Evolutionary conservation across 2,329 filamentous ascomycete species (phyloP).

Genomic region (Trichoderma polysporum): DNA sequence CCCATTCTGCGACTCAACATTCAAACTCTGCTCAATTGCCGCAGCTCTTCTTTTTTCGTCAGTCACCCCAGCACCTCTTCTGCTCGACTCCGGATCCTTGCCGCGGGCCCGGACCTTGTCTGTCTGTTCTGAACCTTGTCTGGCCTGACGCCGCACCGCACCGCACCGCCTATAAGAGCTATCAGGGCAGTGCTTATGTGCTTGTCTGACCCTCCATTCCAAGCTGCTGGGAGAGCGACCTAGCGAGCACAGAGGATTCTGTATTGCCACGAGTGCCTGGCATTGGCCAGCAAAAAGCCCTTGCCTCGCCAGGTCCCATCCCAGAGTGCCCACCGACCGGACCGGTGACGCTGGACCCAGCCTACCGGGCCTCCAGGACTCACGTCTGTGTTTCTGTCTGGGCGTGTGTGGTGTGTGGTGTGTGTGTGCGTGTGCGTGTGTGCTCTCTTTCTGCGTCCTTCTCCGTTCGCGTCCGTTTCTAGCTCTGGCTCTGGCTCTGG

Average conservation of each 20-base stretch:
- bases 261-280: background rate
- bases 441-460: background rate
- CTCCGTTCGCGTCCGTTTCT: background rate
- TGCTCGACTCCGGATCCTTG: background rate
- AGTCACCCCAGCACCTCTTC: background rate
- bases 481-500: background rate
- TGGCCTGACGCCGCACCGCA: constrained; percentile 6
- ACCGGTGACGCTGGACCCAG: constrained; percentile 12
- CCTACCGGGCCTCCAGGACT: constrained; percentile 12
- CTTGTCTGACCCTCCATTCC: constrained; percentile 21
- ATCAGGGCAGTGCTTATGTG: constrained; percentile 11
- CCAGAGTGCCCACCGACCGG: background rate
- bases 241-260: background rate
- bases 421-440: background rate
- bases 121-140: constrained; percentile 10
- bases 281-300: constrained; percentile 16
- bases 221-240: constrained; percentile 17
- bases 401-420: background rate
- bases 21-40: background rate
- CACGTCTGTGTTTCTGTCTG: background rate
- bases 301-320: background rate
- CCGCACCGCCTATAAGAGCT: constrained; percentile 6
- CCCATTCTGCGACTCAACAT: background rate
- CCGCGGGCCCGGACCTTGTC: background rate
- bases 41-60: background rate